phyloP scores from a whole-genome alignment of 2,329 filamentous ascomycete species.

The Rosellinia necatrix region DNA sequence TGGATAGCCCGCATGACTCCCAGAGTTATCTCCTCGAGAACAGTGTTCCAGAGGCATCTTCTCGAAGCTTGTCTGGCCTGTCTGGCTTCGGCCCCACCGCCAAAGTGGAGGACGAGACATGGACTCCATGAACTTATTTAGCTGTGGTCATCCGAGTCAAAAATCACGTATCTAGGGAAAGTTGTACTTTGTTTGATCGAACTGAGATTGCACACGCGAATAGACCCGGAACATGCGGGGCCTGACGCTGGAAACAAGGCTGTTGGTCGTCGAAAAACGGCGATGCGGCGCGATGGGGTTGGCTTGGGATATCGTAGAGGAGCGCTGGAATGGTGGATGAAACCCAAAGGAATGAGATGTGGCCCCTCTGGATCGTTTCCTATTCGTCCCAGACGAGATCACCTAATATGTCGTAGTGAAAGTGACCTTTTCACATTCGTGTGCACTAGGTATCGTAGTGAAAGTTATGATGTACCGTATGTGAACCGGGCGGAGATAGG shows the following conservation, averaged over 20 bases:
- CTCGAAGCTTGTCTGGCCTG: slow-evolving; percentile 20
- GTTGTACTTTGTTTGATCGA: too few relatives aligned
- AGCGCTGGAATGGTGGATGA: slow-evolving; percentile 27
- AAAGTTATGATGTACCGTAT: too few relatives aligned
- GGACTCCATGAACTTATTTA: slow-evolving; percentile 1
- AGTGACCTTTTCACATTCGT: neutral
- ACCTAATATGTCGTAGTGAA: slow-evolving; percentile 7
- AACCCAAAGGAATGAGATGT: slow-evolving; percentile 23
- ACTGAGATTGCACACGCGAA: slow-evolving; percentile 3
- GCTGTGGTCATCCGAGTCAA: slow-evolving; percentile 8
- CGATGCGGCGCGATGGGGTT: slow-evolving; percentile 19
- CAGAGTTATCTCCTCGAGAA: slow-evolving; percentile 4
- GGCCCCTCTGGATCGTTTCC: slow-evolving; percentile 21
- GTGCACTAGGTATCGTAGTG: neutral
- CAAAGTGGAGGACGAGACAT: slow-evolving; percentile 2
- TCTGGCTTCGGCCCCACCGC: slow-evolving; percentile 18
- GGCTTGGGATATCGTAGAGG: slow-evolving; percentile 8
- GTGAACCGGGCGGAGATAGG: neutral
- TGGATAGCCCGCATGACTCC: slow-evolving; percentile 7
- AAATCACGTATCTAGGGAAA: slow-evolving; percentile 13
- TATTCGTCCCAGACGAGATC: slow-evolving; percentile 21
- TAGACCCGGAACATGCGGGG: slow-evolving; percentile 13
- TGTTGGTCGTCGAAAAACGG: slow-evolving; percentile 14
- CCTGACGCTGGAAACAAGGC: slow-evolving; percentile 1
- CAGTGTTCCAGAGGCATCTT: too few relatives aligned